Conservation (phyloP, 768 basidiomycete species). For the Thelephora ganbajun region DNA sequence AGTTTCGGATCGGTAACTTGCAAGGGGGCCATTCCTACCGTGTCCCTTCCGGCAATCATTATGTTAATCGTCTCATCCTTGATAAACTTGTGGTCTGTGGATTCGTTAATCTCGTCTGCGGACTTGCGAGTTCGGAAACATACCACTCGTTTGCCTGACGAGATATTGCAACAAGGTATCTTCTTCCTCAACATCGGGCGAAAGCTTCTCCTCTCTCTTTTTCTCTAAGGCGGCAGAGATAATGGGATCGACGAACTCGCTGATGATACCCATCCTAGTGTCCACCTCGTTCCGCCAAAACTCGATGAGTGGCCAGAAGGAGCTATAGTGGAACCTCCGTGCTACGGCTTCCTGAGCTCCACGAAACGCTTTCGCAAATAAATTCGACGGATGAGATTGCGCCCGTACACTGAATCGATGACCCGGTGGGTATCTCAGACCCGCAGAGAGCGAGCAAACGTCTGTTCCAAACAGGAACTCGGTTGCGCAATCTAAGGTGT, state of each 20-base stretch:
- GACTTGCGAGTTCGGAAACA: background rate
- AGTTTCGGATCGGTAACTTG: background rate
- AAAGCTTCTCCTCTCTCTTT: conserved; percentile 4
- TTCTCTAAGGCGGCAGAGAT: conserved; percentile 5
- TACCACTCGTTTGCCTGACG: conserved; percentile 33
- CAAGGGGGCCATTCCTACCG: background rate
- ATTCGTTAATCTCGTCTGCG: background rate
- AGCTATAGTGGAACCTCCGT: background rate
- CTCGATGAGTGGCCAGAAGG: background rate
- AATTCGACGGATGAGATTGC: background rate
- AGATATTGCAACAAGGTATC: conserved; percentile 46
- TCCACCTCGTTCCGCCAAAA: conserved; percentile 11
- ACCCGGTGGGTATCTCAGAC: conserved; percentile 11
- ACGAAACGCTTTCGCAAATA: background rate
- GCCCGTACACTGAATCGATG: conserved; percentile 10
- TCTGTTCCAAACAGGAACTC: conserved; percentile 19
- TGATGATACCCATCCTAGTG: conserved; percentile 1
- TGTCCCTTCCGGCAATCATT: conserved; percentile 9
- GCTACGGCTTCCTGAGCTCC: background rate
- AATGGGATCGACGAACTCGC: conserved; percentile 2
- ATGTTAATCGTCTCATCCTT: conserved; percentile 7
- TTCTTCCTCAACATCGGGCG: conserved; percentile 13
- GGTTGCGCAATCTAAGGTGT: conserved; percentile 18
- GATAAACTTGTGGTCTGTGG: conserved; percentile 1
- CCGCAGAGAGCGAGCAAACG: conserved; percentile 12